Base-by-base conservation (phyloP, 1,284 basidiomycete genomes). In the Fomitopsis betulina region DNA sequence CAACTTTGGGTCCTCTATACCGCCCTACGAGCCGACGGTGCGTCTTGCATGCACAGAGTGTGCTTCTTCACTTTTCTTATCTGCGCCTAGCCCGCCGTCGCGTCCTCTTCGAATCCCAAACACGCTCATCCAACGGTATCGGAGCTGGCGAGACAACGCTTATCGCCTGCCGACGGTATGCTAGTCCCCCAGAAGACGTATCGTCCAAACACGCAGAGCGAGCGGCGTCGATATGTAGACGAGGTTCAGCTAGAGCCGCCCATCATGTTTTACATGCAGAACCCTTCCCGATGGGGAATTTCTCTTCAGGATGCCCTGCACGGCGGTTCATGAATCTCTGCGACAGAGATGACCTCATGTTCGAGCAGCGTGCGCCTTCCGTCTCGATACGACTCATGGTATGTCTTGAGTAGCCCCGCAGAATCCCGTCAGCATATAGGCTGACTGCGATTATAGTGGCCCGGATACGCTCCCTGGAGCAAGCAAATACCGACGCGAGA, bases 401-500 rank as follows among this genome's bases (percentile, higher is more conserved):
- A 65, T 60, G 74, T 63, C 49, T 23, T 58, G 45, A 17, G n/a
- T 25, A 30, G 42, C 43, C n/a, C 27, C 50, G 21, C 40, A 27
- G 19, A 8, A 25, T 35, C 23, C n/a, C n/a, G n/a, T n/a, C n/a
- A n/a, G n/a, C 33, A 9, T 51, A 19, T 45, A 37, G 51, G 61
- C 23, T 51, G 25, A 39, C 23, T 23, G 10, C 23, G 43, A 13
- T 51, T 15, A 53, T 61, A 90, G 87, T 91, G 89, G 88, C 86
- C 86, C 6, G 87, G 88, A 0, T 90, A 89, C 63, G 74, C 81
- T n/a, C 76, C 81, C 42, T 91, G 87, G 87, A 87, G 84, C 58
- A 79, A 84, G 56, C 89, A 91, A 67, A 91, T 91, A 59, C 89
- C 88, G 8, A 91, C 88, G 0, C 82, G 83, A 69, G 87, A 91